Conservation (phyloP, 805 yeast species). For the Candida pseudofarinosa region DNA sequence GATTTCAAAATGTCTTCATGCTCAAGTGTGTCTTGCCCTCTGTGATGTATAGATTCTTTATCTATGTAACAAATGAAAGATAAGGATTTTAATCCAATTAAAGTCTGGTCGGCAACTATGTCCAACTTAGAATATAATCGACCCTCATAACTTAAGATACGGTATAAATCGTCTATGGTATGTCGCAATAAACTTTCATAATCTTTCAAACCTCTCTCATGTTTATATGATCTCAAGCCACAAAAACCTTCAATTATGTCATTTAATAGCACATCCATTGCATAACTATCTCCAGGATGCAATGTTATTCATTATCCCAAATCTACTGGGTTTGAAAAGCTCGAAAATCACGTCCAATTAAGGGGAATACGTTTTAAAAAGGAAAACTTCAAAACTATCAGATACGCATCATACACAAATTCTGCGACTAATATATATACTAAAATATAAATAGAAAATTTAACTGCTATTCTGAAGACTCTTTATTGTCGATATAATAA, state of each 20-base stretch:
- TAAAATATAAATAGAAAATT: too few species aligned
- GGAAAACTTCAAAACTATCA: too few species aligned
- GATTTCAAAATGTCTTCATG: neutral
- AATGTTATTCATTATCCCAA: neutral
- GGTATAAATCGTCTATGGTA: conserved; percentile 12
- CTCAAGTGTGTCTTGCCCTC: neutral
- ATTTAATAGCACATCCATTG: conserved; percentile 9
- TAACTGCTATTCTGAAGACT: too few species aligned
- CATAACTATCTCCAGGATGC: neutral
- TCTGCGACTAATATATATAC: too few species aligned
- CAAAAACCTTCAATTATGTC: conserved; percentile 15
- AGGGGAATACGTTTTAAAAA: too few species aligned
- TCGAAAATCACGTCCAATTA: too few species aligned
- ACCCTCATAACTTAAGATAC: conserved; percentile 13
- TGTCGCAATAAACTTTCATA: conserved; percentile 12
- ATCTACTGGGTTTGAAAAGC: too few species aligned
- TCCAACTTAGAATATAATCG: conserved; percentile 9
- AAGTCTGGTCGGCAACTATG: conserved; percentile 4
- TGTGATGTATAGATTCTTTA: neutral
- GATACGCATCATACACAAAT: too few species aligned
- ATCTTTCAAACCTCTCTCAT: conserved; percentile 2
- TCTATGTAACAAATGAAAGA: conserved; percentile 8
- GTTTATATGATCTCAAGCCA: conserved; percentile 8
- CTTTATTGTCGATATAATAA: too few species aligned
- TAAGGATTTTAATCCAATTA: conserved; percentile 5